Evolutionary conservation across 1,284 basidiomycete genomes (phyloP).

Genomic region (Schizopora paradoxa): DNA sequence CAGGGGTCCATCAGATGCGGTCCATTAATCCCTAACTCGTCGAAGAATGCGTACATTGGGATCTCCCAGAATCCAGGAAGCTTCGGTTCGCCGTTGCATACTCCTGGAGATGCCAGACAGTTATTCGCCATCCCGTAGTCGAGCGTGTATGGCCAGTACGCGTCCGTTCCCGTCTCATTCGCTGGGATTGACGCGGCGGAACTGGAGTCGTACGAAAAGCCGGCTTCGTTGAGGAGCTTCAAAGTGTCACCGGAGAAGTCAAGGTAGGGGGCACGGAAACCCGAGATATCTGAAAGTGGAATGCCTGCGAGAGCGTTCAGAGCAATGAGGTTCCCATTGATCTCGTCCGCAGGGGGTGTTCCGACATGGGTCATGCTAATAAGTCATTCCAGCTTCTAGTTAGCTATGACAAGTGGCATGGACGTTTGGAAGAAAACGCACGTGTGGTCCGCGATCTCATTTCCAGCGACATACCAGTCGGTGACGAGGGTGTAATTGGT

Average conservation of each 20-base stretch:
- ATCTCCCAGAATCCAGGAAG: slow-evolving; percentile 79
- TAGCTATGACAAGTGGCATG: slow-evolving; percentile 12
- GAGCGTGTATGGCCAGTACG: slow-evolving; percentile 72
- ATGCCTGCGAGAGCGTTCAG: slow-evolving; percentile 79
- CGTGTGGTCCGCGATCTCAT: slow-evolving; percentile 87
- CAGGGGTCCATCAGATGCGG: slow-evolving; percentile 80
- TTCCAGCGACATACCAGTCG: slow-evolving; percentile 80
- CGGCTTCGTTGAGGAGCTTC: slow-evolving; percentile 46
- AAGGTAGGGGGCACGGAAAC: slow-evolving; percentile 79
- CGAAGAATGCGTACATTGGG: slow-evolving; percentile 77
- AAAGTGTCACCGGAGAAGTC: slow-evolving; percentile 64
- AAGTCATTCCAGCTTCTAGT: too few relatives aligned
- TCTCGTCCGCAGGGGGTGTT: slow-evolving; percentile 54
- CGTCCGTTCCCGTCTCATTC: slow-evolving; percentile 63
- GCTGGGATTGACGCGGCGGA: slow-evolving; percentile 64
- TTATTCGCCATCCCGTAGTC: slow-evolving; percentile 78
- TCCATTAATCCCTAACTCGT: slow-evolving; percentile 49
- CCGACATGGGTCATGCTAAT: slow-evolving; percentile 78
- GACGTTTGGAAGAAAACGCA: slow-evolving; percentile 30
- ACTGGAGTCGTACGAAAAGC: slow-evolving; percentile 73
- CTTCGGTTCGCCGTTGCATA: slow-evolving; percentile 69
- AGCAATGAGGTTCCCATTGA: slow-evolving; percentile 76
- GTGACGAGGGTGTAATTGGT: slow-evolving; percentile 80
- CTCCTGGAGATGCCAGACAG: slow-evolving; percentile 50
- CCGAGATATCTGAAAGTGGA: slow-evolving; percentile 60